Conservation (phyloP, 2,329 filamentous ascomycete species). For the Fusarium secorum region DNA sequence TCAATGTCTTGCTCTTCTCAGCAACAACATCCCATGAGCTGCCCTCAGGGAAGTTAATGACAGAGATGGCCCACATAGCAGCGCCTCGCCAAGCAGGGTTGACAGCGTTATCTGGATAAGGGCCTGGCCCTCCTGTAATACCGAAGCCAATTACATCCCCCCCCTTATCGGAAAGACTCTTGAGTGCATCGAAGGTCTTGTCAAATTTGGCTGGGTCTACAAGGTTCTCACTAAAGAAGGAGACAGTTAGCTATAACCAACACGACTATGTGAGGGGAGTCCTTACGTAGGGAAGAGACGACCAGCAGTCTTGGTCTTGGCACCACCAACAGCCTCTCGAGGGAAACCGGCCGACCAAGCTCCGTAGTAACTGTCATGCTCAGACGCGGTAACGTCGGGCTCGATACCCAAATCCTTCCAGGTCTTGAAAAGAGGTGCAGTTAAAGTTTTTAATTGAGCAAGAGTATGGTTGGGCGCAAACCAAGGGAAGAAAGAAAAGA, state of each 20-base stretch:
- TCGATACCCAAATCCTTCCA: conserved; percentile 25
- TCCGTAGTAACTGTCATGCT: conserved; percentile 28
- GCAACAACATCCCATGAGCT: conserved; percentile 22
- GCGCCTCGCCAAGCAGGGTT: conserved; percentile 60
- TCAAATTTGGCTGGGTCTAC: conserved; percentile 41
- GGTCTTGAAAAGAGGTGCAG: conserved; percentile 16
- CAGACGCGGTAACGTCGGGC: conserved; percentile 13
- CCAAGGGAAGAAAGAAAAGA: conserved; percentile 35
- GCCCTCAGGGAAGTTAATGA: conserved; percentile 42
- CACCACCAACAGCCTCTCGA: conserved; percentile 21
- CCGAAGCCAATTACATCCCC: conserved; percentile 53
- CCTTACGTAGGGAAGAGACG: conserved; percentile 35
- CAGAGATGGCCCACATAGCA: conserved; percentile 49
- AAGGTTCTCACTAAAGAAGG: conserved; percentile 18
- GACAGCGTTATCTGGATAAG: conserved; percentile 51
- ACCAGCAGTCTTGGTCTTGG: conserved; percentile 31
- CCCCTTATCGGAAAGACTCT: conserved; percentile 50
- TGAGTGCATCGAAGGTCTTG: conserved; percentile 48
- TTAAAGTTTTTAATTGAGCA: conserved; percentile 15
- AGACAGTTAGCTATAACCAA: neutral
- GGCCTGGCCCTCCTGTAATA: conserved; percentile 45
- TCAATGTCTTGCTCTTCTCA: conserved; percentile 28
- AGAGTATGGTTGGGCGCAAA: conserved; percentile 34
- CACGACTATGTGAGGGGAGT: too few relatives aligned
- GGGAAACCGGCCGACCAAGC: conserved; percentile 37